Percentiles rank a stretch among this genome's conserved stretches.
Conservation (phyloP, 2,329 filamentous ascomycete species). For the Trichoderma afroharzianum region DNA sequence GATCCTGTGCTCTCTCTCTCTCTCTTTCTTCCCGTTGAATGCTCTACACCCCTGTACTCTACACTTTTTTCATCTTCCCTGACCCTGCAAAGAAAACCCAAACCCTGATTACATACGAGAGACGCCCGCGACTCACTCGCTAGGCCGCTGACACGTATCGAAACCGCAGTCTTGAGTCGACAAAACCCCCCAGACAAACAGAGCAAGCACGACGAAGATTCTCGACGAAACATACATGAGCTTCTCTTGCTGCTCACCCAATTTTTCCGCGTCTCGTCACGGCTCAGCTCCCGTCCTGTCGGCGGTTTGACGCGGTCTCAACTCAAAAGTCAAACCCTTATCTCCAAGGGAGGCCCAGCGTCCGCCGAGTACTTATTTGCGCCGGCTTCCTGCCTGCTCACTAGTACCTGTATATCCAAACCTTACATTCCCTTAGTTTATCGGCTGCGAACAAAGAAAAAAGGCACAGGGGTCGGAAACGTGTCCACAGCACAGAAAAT, state of each 20-base stretch:
- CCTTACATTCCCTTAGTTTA: not conserved
- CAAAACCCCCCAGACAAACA: not conserved
- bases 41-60: not conserved
- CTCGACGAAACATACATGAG: not conserved
- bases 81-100: not conserved
- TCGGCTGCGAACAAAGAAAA: not conserved
- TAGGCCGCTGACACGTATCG: constrained; percentile 9
- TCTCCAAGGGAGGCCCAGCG: constrained; percentile 5
- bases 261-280: constrained; percentile 6
- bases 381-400: not conserved
- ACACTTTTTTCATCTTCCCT: not conserved
- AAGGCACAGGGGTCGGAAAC: constrained; percentile 7
- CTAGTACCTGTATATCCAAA: constrained; percentile 1
- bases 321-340: not conserved
- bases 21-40: not conserved
- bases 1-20: not conserved
- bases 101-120: not conserved
- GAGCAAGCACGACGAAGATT: not conserved
- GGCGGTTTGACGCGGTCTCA: constrained; percentile 7
- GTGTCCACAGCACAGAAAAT: not conserved
- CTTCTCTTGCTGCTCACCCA: not conserved
- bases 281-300: not conserved
- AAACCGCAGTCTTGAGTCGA: not conserved
- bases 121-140: not conserved
- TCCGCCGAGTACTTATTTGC: constrained; percentile 9